Percentiles rank a stretch among this genome's conserved stretches.
phyloP scores from a whole-genome alignment of 345 rosid genomes.

The Eucalyptus globulus region DNA sequence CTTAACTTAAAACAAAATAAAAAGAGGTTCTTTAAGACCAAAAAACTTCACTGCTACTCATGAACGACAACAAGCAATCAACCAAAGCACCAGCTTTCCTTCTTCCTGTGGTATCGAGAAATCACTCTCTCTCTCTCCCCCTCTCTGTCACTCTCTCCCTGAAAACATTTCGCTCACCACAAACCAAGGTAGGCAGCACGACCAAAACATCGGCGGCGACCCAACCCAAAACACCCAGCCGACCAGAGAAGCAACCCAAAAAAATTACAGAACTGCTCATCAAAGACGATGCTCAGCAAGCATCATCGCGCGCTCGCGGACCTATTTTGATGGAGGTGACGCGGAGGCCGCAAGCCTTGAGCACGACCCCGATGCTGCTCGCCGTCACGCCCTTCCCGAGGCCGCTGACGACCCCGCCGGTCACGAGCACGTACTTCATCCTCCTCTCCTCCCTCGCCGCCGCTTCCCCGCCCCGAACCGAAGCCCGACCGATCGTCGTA shows the following conservation, averaged over 20 bases:
- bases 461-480: background rate
- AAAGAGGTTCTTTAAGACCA: background rate
- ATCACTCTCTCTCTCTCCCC: background rate
- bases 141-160: background rate
- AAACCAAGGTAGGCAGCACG: background rate
- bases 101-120: background rate
- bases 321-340: constrained; percentile 98
- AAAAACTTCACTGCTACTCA: background rate
- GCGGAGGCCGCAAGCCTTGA: constrained; percentile 88
- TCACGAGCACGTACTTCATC: constrained; percentile 93
- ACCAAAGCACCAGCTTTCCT: background rate
- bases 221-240: background rate
- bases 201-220: background rate
- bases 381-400: constrained; percentile 98
- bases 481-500: background rate
- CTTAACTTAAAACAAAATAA: background rate
- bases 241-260: background rate
- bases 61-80: background rate
- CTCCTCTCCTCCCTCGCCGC: background rate
- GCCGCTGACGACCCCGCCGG: constrained; percentile 98
- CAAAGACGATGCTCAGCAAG: background rate
- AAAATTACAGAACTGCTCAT: background rate
- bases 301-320: background rate
- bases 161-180: background rate
- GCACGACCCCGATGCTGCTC: constrained; percentile 94